Base-by-base conservation (phyloP, 2,329 filamentous ascomycete species). In the Arthrinium puccinioides region DNA sequence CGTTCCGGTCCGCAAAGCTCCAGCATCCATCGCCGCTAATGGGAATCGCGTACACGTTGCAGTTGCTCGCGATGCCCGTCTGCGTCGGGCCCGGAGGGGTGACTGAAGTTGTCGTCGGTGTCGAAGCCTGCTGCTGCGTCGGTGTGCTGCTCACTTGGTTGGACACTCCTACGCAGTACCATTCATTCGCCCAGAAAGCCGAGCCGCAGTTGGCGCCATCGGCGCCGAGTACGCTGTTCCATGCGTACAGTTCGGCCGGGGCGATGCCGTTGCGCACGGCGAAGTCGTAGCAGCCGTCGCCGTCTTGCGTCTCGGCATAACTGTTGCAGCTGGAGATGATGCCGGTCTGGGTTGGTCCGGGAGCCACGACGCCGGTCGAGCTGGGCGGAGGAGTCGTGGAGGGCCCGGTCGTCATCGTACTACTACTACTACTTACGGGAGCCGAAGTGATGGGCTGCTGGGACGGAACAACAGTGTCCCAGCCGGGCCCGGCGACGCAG, bases 271-370 rank as follows among this genome's bases (percentile, higher is more conserved):
- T 37, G 4, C 25, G 32, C 4, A 10, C 11, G 9, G 38, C 34
- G 23, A 40, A 40, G 3, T 6, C 19, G 15, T 27, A 5, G 39
- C 57, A 61, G 18, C 29, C 43, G 19, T 51, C 46, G 3, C 54
- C 55, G 2, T 31, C 13, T 16, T 40, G 21, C 9, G 53, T 50
- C 36, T 40, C 27, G n/a, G 44, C 42, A 39, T 49, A 59, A 38
- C 48, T 49, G 23, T 51, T 48, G 36, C 56, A 60, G 11, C 44
- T 46, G 8, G 46, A 20, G 8, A 39, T 40, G 13, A 52, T 52
- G 19, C 53, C 51, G 4, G 42, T 46, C 36, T 54, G 54, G 5
- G 47, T 57, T n/a, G 52, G 52, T 6, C 41, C 43, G 6, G 52
- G 43, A n/a, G 47, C 37, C 3, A n/a, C n/a, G n/a, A n/a, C n/a